Base-by-base conservation (phyloP, 1,139 yeast genomes). In the Nakaseomyces sp. region DNA sequence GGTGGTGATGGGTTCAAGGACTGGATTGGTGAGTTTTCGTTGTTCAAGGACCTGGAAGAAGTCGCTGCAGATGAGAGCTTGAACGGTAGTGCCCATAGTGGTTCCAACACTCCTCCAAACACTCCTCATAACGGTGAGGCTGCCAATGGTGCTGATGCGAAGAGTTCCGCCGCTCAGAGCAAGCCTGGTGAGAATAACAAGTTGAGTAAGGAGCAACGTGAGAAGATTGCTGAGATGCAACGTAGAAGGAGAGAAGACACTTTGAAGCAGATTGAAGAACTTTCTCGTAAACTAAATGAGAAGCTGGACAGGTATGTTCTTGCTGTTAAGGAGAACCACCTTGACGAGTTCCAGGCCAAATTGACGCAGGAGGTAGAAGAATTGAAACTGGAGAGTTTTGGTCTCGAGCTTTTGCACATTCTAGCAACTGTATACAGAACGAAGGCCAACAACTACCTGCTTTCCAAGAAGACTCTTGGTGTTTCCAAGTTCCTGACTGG, bases 311-410 rank as follows among this genome's bases (percentile, higher is more conserved):
- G 62, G 8, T 58, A 68, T n/a, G 49, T 60, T 9, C 44, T 56
- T 2, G 61, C 66, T 17, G 51, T 58, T 20, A 56, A 60, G 15
- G 66, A 67, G 30, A 54, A 63, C 41, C 55, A 61, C 37, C 37
- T 66, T 68, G 61, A 63, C 50, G 48, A 63, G 52, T 52, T 78
- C 67, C 55, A 62, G 52, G 39, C 54, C 10, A 72, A 73, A 45
- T 63, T 81, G 19, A 61, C 64, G n/a, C 66, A 66, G 41, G 91
- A 82, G 56, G 74, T 82, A 47, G 88, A 82, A 52, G 73, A 81
- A 16, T 66, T 83, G 53, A 83, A 83, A 58, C 76, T 81, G 80
- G 91, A 83, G 61, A 80, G 88, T 47, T 83, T 83, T 63, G 93
- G 93, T 1, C 64, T 82, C 46, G 87, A 83, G 59, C 72, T 83